A percentile compares a stretch with the other conserved stretches of the same genome.
phyloP scores from a whole-genome alignment of 352 stramenopile species.

The Phytophthora sp. region DNA sequence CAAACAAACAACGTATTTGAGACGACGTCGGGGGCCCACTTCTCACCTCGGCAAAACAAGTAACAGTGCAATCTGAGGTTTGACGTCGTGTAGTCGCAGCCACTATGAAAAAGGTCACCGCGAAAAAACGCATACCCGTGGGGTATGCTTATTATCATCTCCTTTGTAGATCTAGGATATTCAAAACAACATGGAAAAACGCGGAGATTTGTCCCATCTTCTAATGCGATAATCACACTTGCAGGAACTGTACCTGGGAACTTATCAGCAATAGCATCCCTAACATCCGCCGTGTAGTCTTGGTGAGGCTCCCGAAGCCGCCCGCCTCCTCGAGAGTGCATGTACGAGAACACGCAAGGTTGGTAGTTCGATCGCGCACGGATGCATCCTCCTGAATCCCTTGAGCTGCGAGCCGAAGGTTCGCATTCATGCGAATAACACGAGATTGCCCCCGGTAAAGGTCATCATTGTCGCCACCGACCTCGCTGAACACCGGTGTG shows the following conservation, averaged over 20 bases:
- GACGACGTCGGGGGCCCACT: neutral
- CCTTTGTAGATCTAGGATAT: neutral
- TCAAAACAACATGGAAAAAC: neutral
- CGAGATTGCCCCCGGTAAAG: neutral
- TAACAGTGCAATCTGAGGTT: neutral
- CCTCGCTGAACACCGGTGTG: no score
- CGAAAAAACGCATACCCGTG: neutral
- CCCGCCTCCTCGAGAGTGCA: neutral
- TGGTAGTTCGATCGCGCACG: neutral
- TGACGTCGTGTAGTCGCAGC: neutral
- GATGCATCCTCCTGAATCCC: neutral
- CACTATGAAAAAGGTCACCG: neutral
- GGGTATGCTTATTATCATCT: neutral
- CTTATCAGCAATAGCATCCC: neutral
- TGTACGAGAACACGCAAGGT: neutral
- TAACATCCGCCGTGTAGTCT: neutral
- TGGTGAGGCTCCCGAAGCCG: neutral
- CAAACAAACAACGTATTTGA: neutral
- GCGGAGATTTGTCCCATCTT: neutral
- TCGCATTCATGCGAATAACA: neutral
- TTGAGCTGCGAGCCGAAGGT: neutral
- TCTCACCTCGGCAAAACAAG: neutral
- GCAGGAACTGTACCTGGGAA: neutral
- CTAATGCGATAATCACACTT: neutral
- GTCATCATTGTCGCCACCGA: neutral